These are phyloP conservation scores for Podospora sp. DNA, from an alignment of 495 filamentous ascomycete genomes.

Conservation along the genomic window DNA sequence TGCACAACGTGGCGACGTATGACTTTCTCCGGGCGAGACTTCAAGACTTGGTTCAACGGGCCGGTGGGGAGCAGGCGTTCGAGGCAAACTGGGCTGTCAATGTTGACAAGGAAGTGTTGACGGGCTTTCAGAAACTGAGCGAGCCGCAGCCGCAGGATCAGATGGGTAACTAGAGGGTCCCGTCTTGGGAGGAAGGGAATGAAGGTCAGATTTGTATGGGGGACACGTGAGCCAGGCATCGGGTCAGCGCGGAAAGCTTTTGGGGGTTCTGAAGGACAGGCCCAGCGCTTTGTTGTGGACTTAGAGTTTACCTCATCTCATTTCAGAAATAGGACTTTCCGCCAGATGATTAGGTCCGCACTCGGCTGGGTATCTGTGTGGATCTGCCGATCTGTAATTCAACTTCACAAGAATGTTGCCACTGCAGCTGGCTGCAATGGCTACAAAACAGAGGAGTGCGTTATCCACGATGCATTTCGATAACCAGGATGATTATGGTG, in stretches of 20 bases:
- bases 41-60: constrained; percentile 61
- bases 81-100: constrained; percentile 79
- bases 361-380: no score
- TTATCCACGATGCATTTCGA: neutral
- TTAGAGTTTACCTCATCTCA: neutral
- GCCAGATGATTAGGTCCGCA: no score
- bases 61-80: constrained; percentile 75
- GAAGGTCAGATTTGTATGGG: neutral
- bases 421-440: no score
- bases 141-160: constrained; percentile 15
- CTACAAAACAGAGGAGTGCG: neutral
- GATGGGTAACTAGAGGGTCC: neutral
- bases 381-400: no score
- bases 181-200: neutral
- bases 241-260: neutral
- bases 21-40: constrained; percentile 71
- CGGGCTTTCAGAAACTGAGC: constrained; percentile 56
- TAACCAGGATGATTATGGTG: neutral
- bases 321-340: neutral
- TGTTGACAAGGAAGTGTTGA: constrained; percentile 80
- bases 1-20: constrained; percentile 70
- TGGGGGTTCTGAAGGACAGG: neutral
- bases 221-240: neutral
- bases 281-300: neutral
- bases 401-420: no score